phyloP scores from a whole-genome alignment of 257 asterid species.

The Prunella vulgaris region DNA sequence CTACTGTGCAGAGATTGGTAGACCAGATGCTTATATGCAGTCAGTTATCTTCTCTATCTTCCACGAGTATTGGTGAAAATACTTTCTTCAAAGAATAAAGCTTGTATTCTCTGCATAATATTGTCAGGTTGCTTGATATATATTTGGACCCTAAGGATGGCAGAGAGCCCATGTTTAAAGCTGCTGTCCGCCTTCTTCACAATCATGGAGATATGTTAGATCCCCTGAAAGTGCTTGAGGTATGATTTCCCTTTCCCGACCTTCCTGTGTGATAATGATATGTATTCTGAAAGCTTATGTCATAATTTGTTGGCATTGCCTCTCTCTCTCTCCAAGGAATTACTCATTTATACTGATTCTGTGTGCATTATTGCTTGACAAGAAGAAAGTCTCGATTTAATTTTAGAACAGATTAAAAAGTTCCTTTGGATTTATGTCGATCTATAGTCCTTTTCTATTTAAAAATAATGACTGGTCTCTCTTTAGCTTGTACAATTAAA shows the following conservation, averaged over 20 bases:
- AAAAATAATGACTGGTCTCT: too few relatives aligned
- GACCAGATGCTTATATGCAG: slow-evolving; percentile 98
- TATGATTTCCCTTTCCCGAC: slow-evolving; percentile 24
- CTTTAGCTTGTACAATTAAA: too few relatives aligned
- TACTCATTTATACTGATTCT: too few relatives aligned
- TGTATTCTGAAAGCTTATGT: too few relatives aligned
- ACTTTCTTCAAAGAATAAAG: slow-evolving; percentile 11
- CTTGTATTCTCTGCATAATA: slow-evolving; percentile 4
- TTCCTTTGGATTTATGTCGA: too few relatives aligned
- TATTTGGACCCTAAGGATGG: slow-evolving; percentile 93
- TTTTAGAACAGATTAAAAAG: too few relatives aligned
- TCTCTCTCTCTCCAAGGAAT: too few relatives aligned
- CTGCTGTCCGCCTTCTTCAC: slow-evolving; percentile 92
- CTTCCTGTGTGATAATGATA: not conserved
- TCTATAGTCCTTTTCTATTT: too few relatives aligned
- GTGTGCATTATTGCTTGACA: too few relatives aligned
- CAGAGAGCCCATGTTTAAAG: slow-evolving; percentile 84
- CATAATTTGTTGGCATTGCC: too few relatives aligned
- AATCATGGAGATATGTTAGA: slow-evolving; percentile 88
- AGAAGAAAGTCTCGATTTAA: too few relatives aligned
- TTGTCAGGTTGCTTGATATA: slow-evolving; percentile 83
- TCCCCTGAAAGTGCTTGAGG: slow-evolving; percentile 91
- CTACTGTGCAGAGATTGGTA: slow-evolving; percentile 95
- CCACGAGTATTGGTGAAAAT: slow-evolving; percentile 15
- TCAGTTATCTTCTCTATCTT: slow-evolving; percentile 40